Base-by-base conservation (phyloP, 768 basidiomycete genomes). In the Psilocybe subaeruginosa region DNA sequence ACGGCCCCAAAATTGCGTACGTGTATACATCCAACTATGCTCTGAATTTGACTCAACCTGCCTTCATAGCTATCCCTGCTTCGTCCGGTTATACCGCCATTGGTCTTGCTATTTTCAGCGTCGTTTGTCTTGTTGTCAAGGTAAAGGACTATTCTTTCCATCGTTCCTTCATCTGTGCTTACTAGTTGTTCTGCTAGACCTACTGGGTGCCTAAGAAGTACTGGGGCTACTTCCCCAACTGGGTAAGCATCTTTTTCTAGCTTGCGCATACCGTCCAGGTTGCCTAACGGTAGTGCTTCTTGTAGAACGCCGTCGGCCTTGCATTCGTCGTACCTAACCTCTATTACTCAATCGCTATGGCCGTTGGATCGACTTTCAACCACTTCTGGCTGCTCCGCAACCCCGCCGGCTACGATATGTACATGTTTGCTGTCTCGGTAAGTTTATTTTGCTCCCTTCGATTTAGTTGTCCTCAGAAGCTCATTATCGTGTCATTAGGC, bases 61-160 rank as follows among this genome's bases (percentile, higher is more conserved):
- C 53, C 31, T 27, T 9, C 57, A 9, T 58, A 81, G 80, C 84
- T 27, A 79, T 87, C 57, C 85, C 86, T 27, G 60, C 76, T 2
- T 81, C 81, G 1, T 85, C 85, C 9, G 86, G 86, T 8, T 83
- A 82, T 65, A 82, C 84, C 4, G 84, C 87, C 41, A 85, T 88
- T 64, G 85, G 64, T 47, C 76, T 87, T 3, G 78, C 77, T 6
- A 71, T 86, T 55, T 66, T 76, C 59, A 79, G 81, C 30, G 74
- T 80, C 33, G 9, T 81, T 39, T 77, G 77, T 5, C 77, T 86
- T 33, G 53, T 83, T n/a, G 70, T 77, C 30, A 84, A 81, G 66
- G 72, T 73, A 55, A 47, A 23, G 23, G 62, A 60, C 8, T 5
- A 9, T 19, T 41, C 17, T 16, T 50, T 8, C n/a, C 7, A 30